Conservation (phyloP, 2,329 filamentous ascomycete genomes). For the Blastomyces parvus region DNA sequence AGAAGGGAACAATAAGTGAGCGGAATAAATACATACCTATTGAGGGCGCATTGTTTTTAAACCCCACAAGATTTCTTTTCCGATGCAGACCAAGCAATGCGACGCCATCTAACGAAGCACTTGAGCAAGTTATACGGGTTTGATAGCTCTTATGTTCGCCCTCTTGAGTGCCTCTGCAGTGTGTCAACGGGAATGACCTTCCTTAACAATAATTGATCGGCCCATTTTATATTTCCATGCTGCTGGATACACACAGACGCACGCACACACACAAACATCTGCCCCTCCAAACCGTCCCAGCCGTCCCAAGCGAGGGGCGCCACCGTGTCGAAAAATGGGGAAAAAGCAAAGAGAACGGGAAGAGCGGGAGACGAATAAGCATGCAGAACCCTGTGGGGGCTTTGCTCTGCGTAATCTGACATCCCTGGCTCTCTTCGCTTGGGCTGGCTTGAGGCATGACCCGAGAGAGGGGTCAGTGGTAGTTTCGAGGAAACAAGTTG, state of each 20-base stretch:
- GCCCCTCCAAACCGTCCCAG: neutral
- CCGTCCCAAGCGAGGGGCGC: neutral
- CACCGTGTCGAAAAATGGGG: conserved; percentile 2
- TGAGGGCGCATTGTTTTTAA: neutral
- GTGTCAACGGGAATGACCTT: neutral
- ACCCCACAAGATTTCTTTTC: neutral
- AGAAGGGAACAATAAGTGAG: neutral
- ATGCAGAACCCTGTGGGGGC: neutral
- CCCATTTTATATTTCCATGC: neutral
- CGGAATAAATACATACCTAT: neutral
- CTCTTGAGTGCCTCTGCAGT: neutral
- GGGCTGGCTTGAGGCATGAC: neutral
- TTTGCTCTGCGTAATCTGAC: neutral
- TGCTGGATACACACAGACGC: neutral
- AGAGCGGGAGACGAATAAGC: neutral
- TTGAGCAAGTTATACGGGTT: neutral
- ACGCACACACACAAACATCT: neutral
- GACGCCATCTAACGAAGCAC: neutral
- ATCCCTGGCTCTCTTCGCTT: neutral
- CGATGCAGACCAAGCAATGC: neutral
- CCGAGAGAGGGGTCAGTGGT: neutral
- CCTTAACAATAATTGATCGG: neutral
- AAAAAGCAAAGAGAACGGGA: conserved; percentile 8
- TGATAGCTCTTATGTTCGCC: neutral
- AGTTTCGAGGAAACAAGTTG: neutral